phyloP scores from a whole-genome alignment of 331 rosid genomes.

The Erythrophleum ivorense region DNA sequence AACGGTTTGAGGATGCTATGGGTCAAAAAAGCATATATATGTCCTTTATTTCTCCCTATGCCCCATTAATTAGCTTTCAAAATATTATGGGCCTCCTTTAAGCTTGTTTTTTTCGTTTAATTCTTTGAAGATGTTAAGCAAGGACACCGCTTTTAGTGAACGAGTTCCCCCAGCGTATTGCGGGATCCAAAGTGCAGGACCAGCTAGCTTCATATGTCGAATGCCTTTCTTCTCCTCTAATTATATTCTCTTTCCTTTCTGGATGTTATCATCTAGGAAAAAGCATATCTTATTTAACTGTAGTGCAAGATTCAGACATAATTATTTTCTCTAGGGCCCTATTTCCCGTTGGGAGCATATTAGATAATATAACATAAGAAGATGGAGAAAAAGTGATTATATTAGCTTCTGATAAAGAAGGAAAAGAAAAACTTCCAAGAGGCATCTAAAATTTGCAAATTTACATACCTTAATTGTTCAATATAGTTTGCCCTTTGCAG shows the following conservation, averaged over 20 bases:
- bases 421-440: constrained; percentile 34
- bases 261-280: constrained; percentile 38
- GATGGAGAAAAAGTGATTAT: constrained; percentile 6
- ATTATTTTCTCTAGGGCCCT: constrained; percentile 26
- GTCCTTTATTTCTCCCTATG: constrained; percentile 41
- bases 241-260: constrained; percentile 30
- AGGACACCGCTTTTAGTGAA: constrained; percentile 54
- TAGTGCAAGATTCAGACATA: constrained; percentile 35
- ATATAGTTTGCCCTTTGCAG: constrained; percentile 6
- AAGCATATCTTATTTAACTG: constrained; percentile 32
- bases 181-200: constrained; percentile 55
- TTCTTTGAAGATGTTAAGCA: constrained; percentile 52
- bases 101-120: constrained; percentile 44
- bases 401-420: background rate
- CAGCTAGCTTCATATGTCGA: constrained; percentile 40
- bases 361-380: constrained; percentile 25
- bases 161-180: constrained; percentile 58
- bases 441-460: constrained; percentile 30
- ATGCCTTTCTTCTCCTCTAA: constrained; percentile 34
- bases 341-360: constrained; percentile 29
- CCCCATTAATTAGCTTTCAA: constrained; percentile 48
- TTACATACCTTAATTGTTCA: constrained; percentile 20
- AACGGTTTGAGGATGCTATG: constrained; percentile 7
- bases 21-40: constrained; percentile 50
- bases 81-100: constrained; percentile 49